Conservation (phyloP, 2,329 filamentous ascomycete genomes). For the Beauveria sp. region DNA sequence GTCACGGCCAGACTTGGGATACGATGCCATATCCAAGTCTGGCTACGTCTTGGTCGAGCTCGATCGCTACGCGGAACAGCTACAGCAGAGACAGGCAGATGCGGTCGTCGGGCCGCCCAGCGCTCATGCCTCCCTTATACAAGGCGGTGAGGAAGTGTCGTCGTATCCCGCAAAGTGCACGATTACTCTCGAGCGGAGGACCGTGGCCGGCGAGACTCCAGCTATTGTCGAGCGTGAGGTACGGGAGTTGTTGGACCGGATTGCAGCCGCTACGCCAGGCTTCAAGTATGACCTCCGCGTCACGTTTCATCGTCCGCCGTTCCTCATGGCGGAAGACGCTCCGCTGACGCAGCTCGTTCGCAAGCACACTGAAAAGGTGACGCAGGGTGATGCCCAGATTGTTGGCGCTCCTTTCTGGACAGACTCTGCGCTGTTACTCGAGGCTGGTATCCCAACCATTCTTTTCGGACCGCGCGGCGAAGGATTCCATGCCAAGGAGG, state of each 20-base stretch:
- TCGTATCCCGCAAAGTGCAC: slow-evolving; percentile 44
- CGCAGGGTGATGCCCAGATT: slow-evolving; percentile 21
- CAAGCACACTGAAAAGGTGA: slow-evolving; percentile 19
- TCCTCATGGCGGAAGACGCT: slow-evolving; percentile 32
- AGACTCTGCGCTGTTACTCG: slow-evolving; percentile 39
- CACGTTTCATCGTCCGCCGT: slow-evolving; percentile 34
- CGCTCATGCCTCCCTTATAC: slow-evolving; percentile 40
- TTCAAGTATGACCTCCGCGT: slow-evolving; percentile 34
- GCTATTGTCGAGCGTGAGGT: slow-evolving; percentile 31
- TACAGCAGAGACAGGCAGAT: slow-evolving; percentile 24
- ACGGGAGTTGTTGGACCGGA: slow-evolving; percentile 24
- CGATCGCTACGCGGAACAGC: slow-evolving; percentile 30
- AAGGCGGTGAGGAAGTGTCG: slow-evolving; percentile 42
- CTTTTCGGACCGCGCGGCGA: slow-evolving; percentile 39
- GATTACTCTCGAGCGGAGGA: slow-evolving; percentile 41
- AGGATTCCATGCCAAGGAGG: slow-evolving; percentile 42
- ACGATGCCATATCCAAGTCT: slow-evolving; percentile 42
- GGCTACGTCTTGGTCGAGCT: slow-evolving; percentile 39
- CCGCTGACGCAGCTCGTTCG: slow-evolving; percentile 29
- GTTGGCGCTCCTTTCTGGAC: slow-evolving; percentile 36
- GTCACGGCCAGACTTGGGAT: slow-evolving; percentile 33
- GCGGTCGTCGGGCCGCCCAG: slow-evolving; percentile 28
- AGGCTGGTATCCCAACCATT: slow-evolving; percentile 36
- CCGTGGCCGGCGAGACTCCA: slow-evolving; percentile 34
- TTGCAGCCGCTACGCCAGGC: slow-evolving; percentile 23